phyloP scores from a whole-genome alignment of 2,329 filamentous ascomycete genomes.

The Penicillium sp. region DNA sequence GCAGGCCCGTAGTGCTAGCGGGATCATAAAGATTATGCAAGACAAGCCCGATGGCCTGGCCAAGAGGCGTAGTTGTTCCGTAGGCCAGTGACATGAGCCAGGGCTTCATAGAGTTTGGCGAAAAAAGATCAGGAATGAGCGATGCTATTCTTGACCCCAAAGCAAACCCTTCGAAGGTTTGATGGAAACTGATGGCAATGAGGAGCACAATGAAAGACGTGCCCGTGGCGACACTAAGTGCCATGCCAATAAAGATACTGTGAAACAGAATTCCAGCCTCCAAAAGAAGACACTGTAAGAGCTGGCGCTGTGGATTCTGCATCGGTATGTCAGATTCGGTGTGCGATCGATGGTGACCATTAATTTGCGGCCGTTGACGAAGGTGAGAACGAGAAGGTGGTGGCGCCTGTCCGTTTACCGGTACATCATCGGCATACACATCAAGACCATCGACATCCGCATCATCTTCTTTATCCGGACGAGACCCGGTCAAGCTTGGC shows the following conservation, averaged over 20 bases:
- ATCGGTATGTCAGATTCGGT: conserved; percentile 33
- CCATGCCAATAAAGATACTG: conserved; percentile 84
- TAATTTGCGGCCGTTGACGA: conserved; percentile 12
- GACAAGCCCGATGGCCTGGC: conserved; percentile 76
- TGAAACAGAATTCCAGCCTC: conserved; percentile 84
- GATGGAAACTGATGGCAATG: conserved; percentile 77
- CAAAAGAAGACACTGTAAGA: conserved; percentile 74
- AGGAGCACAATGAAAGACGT: conserved; percentile 77
- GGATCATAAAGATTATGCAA: conserved; percentile 80
- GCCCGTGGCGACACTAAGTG: conserved; percentile 75
- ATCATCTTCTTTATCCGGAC: conserved; percentile 51
- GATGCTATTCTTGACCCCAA: conserved; percentile 81
- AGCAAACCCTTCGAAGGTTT: conserved; percentile 85
- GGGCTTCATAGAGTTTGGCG: conserved; percentile 68
- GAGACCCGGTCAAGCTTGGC: conserved; percentile 18
- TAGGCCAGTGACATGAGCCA: conserved; percentile 67
- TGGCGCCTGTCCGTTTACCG: conserved; percentile 13
- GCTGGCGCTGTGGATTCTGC: conserved; percentile 62
- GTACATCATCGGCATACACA: conserved; percentile 27
- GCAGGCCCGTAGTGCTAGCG: conserved; percentile 68
- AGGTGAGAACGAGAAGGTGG: conserved; percentile 11
- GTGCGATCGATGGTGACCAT: conserved; percentile 22
- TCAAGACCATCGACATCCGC: conserved; percentile 58
- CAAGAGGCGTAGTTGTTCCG: conserved; percentile 72
- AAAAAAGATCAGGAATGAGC: conserved; percentile 64